phyloP scores from a whole-genome alignment of 2,329 filamentous ascomycete species.

The Trichoderma sp. region DNA sequence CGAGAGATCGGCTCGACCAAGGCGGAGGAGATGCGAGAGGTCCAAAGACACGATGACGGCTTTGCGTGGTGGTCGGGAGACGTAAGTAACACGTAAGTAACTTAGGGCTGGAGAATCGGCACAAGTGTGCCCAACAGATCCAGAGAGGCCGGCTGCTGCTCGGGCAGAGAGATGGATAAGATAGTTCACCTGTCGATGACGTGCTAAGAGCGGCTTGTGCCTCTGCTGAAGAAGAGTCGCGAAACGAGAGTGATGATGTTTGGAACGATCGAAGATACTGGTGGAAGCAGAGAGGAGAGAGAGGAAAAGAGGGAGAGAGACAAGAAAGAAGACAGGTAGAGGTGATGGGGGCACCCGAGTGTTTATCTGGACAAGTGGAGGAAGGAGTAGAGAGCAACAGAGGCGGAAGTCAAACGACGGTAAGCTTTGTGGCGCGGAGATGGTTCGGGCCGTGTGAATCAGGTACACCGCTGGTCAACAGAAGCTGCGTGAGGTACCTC shows the following conservation, averaged over 20 bases:
- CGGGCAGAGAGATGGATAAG: slow-evolving; percentile 8
- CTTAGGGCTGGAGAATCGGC: neutral
- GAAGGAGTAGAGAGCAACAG: neutral
- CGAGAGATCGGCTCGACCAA: neutral
- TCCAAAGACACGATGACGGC: neutral
- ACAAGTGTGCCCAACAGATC: slow-evolving; percentile 13
- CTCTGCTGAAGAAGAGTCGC: slow-evolving; percentile 9
- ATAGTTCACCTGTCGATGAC: slow-evolving; percentile 12
- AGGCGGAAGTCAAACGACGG: neutral
- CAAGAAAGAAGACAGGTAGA: too few relatives aligned
- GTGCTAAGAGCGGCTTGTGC: slow-evolving; percentile 26
- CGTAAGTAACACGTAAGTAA: slow-evolving; percentile 6
- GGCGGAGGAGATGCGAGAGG: neutral
- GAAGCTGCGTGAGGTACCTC: too few relatives aligned
- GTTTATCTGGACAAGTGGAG: too few relatives aligned
- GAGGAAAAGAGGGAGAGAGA: neutral
- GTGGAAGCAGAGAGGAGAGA: neutral
- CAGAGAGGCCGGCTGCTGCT: neutral
- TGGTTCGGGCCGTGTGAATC: too few relatives aligned
- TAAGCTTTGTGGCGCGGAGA: too few relatives aligned
- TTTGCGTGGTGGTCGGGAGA: neutral
- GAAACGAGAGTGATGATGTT: neutral
- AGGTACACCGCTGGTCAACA: too few relatives aligned
- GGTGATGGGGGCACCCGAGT: too few relatives aligned
- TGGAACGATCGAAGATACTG: too few relatives aligned